Evolutionary conservation across 106 monocot species (phyloP).

Genomic region (Hemerocallis citrina): DNA sequence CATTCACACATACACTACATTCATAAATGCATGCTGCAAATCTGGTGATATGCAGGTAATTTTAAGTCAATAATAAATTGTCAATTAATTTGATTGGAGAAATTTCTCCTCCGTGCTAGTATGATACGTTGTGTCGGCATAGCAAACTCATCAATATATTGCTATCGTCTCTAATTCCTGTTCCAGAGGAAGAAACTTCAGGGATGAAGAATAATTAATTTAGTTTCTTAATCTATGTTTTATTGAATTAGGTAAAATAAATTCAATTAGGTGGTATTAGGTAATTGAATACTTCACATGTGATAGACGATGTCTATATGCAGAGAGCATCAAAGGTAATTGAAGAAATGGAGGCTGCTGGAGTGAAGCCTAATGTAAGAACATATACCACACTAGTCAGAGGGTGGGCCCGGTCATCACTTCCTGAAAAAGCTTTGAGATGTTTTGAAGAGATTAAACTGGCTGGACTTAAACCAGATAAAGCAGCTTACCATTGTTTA

Average conservation of each 20-base stretch:
- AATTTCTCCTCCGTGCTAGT: background rate
- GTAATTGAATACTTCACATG: background rate
- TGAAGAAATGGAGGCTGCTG: slow-evolving; percentile 77
- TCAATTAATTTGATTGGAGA: background rate
- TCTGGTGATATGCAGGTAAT: slow-evolving; percentile 94
- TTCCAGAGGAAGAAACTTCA: background rate
- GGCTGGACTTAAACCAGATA: slow-evolving; percentile 69
- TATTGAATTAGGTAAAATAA: too few relatives aligned
- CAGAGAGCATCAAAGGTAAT: slow-evolving; percentile 76
- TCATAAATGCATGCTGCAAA: slow-evolving; percentile 89
- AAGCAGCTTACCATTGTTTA: slow-evolving; percentile 87
- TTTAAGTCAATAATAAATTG: background rate
- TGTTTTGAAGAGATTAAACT: slow-evolving; percentile 87
- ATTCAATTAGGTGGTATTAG: too few relatives aligned
- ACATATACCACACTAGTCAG: slow-evolving; percentile 87
- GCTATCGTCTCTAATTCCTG: background rate
- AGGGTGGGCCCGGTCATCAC: slow-evolving; percentile 89
- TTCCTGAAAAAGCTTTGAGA: slow-evolving; percentile 78
- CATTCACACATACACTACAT: slow-evolving; percentile 92
- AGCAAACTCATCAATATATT: background rate
- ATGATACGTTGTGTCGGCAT: too few relatives aligned
- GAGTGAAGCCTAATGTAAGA: slow-evolving; percentile 71
- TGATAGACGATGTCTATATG: slow-evolving; percentile 7
- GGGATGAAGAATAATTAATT: too few relatives aligned
- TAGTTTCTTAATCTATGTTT: too few relatives aligned